phyloP scores from a whole-genome alignment of 352 stramenopile species.

The Phytophthora brassicae region DNA sequence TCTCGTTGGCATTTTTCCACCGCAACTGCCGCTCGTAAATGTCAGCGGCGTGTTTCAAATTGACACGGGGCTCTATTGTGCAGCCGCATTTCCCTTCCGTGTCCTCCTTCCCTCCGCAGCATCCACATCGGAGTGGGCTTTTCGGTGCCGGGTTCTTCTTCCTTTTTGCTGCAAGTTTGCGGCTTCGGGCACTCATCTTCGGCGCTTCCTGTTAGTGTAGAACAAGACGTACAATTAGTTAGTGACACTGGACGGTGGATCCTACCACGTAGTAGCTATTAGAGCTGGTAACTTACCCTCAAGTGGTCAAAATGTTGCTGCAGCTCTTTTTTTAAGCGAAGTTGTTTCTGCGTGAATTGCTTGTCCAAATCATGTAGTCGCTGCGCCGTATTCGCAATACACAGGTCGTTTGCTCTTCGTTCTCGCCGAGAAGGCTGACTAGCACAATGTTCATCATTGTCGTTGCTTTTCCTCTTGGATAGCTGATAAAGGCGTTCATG shows the following conservation, averaged over 20 bases:
- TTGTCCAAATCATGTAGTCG: slow-evolving; percentile 43
- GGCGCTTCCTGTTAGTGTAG: slow-evolving; percentile 26
- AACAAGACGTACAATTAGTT: not conserved
- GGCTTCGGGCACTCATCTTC: slow-evolving; percentile 57
- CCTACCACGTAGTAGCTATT: not conserved
- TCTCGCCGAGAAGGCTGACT: not conserved
- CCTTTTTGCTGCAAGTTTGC: slow-evolving; percentile 39
- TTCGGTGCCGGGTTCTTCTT: slow-evolving; percentile 16
- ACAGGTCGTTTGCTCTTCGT: slow-evolving; percentile 5
- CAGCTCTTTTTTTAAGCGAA: slow-evolving; percentile 34
- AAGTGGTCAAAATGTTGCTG: slow-evolving; percentile 31
- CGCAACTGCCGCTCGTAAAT: slow-evolving; percentile 65
- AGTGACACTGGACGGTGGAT: not conserved
- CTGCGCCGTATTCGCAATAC: slow-evolving; percentile 17
- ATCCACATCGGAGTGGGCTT: slow-evolving; percentile 26
- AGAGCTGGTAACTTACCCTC: slow-evolving; percentile 32
- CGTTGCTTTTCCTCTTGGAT: slow-evolving; percentile 22
- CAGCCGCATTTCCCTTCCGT: slow-evolving; percentile 26
- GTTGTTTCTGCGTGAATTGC: slow-evolving; percentile 46
- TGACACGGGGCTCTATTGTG: slow-evolving; percentile 18
- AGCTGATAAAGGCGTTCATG: slow-evolving; percentile 63
- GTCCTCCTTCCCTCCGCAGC: slow-evolving; percentile 31
- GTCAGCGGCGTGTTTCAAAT: slow-evolving; percentile 28
- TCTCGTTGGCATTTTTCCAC: slow-evolving; percentile 60
- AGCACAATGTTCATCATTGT: slow-evolving; percentile 2